These are phyloP conservation scores for Diospyros kaki DNA, from an alignment of 148 eudicot genomes.

Conservation along the genomic window DNA sequence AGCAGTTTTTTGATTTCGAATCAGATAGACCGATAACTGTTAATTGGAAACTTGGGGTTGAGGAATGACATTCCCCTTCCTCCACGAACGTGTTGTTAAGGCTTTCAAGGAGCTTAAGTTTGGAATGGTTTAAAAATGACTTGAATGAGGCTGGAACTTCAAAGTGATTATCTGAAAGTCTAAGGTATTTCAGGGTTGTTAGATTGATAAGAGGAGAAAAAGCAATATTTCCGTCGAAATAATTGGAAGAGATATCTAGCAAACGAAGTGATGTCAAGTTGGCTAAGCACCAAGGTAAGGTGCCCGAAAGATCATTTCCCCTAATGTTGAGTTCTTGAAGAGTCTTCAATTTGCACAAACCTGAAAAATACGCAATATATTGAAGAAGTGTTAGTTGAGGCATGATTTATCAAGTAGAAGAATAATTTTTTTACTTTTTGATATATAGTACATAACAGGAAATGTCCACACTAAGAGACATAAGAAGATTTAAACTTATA, in stretches of 20 bases:
- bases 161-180: not conserved
- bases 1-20: not conserved
- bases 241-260: not conserved
- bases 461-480: no score
- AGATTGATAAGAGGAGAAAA: not conserved
- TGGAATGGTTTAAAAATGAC: not conserved
- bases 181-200: not conserved
- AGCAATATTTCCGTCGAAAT: not conserved
- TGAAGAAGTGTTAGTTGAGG: no score
- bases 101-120: not conserved
- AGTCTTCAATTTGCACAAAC: not conserved
- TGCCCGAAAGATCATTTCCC: not conserved
- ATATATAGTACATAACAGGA: no score
- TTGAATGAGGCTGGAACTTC: not conserved
- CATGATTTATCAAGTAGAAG: no score
- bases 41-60: not conserved
- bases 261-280: not conserved
- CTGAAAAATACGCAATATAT: not conserved
- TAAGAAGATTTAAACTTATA: no score
- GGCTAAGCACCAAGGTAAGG: not conserved
- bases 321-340: not conserved
- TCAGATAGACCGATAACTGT: not conserved
- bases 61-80: not conserved
- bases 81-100: not conserved
- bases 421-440: no score